These are phyloP conservation scores for Parachaetomium inaequale DNA, from an alignment of 495 filamentous ascomycete species.

Conservation along the genomic window DNA sequence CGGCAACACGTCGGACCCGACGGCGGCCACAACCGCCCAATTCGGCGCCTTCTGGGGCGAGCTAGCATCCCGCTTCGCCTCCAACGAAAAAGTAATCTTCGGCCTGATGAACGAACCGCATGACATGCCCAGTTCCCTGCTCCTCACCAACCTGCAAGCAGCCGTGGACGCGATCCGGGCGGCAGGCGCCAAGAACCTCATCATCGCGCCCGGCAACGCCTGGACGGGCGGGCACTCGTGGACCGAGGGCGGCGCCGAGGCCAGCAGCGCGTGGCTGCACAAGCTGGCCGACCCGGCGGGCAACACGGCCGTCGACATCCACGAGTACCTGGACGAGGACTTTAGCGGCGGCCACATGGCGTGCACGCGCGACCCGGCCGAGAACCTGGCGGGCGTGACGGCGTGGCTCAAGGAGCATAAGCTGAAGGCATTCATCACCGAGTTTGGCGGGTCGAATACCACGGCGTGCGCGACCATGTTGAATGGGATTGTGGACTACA, in stretches of 20 bases:
- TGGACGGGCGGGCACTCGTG: conserved; percentile 50
- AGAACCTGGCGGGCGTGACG: conserved; percentile 43
- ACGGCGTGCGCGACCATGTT: conserved; percentile 46
- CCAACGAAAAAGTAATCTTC: conserved; percentile 52
- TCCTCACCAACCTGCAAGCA: conserved; percentile 49
- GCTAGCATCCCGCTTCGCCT: conserved; percentile 45
- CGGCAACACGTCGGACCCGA: conserved; percentile 43
- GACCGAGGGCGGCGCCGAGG: conserved; percentile 43
- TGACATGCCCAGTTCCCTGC: conserved; percentile 46
- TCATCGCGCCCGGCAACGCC: conserved; percentile 49
- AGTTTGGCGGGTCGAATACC: conserved; percentile 50
- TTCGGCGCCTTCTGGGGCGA: conserved; percentile 53
- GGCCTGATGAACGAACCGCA: conserved; percentile 52
- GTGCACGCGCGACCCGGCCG: conserved; percentile 39
- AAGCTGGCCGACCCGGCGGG: conserved; percentile 45
- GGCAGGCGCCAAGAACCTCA: conserved; percentile 42
- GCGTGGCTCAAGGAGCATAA: conserved; percentile 48
- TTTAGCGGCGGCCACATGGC: conserved; percentile 43
- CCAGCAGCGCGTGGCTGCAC: conserved; percentile 41
- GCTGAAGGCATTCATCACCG: conserved; percentile 52
- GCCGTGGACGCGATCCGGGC: conserved; percentile 49
- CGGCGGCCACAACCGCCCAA: conserved; percentile 46
- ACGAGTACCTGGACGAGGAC: conserved; percentile 52
- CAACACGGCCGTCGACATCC: conserved; percentile 52
- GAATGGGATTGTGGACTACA: conserved; percentile 45